Base-by-base conservation (phyloP, 805 yeast species). In the Maudiozyma bulderi region DNA sequence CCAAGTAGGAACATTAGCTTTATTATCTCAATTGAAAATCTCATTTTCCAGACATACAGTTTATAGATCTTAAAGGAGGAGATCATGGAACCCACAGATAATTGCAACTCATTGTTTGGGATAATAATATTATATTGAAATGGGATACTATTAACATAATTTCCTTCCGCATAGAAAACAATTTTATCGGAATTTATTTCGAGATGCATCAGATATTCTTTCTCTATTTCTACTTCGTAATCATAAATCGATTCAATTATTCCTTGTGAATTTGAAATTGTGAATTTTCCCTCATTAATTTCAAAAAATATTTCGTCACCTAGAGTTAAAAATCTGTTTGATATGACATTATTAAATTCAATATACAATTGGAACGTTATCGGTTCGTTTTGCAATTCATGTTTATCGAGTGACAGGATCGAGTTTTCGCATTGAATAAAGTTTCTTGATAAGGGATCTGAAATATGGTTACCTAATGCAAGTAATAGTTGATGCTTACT, bases 401-500 rank as follows among this genome's bases (percentile, higher is more conserved):
- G 14, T 3, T 52, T 26, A 6, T 61, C 51, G 5, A 28, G 30
- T 9, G 52, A 40, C 4, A 61, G 41, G 20, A 63, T 59, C 5
- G 64, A 48, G 43, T 66, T 61, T 14, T 63, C 63, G 43, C 69
- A 60, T 26, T 55, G 60, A 43, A 69, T 48, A 44, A 55, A 61
- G 10, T 59, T 57, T 47, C 57, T 62, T 5, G 57, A 50, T n/a
- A 46, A 28, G 9, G 54, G 53, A 44, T 61, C 60, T 1, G 55
- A 49, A 14, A 57, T 33, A 29, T 53, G 50, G 5, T 49, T 52
- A 8, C 56, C 52, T 14, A 62, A 33, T 2, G 50, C 32, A 15
- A 55, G 50, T 9, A 62, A 40, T 31, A 59, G 45, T 29, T 51
- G 39, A 9, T 39, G 44, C 33, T 52, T 34, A 26, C 31, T 39